Base-by-base conservation (phyloP, 495 filamentous ascomycete species). In the Talaromyces wortmannii region DNA sequence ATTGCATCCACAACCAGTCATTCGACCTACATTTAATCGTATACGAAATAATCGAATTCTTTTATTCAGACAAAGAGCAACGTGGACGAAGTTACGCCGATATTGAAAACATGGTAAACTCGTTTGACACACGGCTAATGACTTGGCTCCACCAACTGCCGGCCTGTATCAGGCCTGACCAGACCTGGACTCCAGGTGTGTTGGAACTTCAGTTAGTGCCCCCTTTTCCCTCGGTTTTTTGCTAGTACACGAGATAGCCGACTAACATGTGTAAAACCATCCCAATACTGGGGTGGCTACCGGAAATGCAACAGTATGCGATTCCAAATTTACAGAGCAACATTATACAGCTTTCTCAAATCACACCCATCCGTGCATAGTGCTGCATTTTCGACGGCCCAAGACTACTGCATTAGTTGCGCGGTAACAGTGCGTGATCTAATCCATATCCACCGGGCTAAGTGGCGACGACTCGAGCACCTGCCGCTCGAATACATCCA, bases 351-450 rank as follows among this genome's bases (percentile, higher is more conserved):
- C 16, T 53, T 44, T 5, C 36, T 53, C 52, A 53, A 53, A 53
- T 17, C 17, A 16, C 52, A 53, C 16, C 52, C 52, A 31, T 53
- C 52, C 8, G 15, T 42, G 7, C 52, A 40, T 3, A 29, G 29
- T n/a, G 30, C n/a, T 29, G 42, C 42, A 2, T 36, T 42, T 8
- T 45, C 15, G 23, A 15, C 42, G 16, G 57, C 45, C 7, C 57
- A 58, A 53, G 46, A 49, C 23, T 55, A 52, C 7, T 67, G 65
- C 42, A 31, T 63, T 54, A 30, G 48, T 12, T 60, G 63, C 2
- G 65, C 62, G 13, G 59, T 61, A 30, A 63, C 67, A 23, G 68
- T 71, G 42, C 66, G 66, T 6, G 32, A 36, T 5, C 12, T 61
- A 0, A 30, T 64, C 16, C 55, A 59, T 13, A 50, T 29, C 7